These are phyloP conservation scores for Pseudocercospora musae DNA, from an alignment of 2,329 filamentous ascomycete genomes.

Conservation along the genomic window DNA sequence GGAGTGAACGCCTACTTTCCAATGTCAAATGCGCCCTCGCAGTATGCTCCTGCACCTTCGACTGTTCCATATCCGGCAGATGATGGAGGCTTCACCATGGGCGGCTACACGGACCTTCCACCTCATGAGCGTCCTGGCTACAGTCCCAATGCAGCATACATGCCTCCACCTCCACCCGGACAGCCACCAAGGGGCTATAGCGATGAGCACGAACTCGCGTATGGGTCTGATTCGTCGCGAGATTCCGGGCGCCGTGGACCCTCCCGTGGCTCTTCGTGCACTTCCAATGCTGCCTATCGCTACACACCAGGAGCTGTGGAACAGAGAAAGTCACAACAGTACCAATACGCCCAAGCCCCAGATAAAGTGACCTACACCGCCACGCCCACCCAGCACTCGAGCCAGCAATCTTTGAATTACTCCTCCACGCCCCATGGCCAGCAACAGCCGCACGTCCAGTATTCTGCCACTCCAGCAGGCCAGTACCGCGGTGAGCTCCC, in stretches of 20 bases:
- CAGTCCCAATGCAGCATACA: constrained; percentile 20
- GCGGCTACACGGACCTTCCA: constrained; percentile 44
- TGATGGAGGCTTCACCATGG: constrained; percentile 41
- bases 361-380: constrained; percentile 44
- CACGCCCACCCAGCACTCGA: constrained; percentile 27
- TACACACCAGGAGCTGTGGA: constrained; percentile 24
- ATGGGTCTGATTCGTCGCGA: constrained; percentile 25
- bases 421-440: constrained; percentile 20
- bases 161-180: constrained; percentile 11
- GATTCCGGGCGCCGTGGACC: constrained; percentile 8
- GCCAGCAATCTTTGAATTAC: constrained; percentile 8
- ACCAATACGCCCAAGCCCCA: constrained; percentile 41
- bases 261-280: constrained; percentile 21
- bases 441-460: constrained; percentile 12
- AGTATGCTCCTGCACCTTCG: constrained; percentile 18
- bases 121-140: constrained; percentile 44
- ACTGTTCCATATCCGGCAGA: constrained; percentile 29
- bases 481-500: constrained; percentile 22
- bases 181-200: constrained; percentile 7
- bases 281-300: constrained; percentile 20
- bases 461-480: constrained; percentile 16
- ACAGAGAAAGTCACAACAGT: constrained; percentile 25
- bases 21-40: constrained; percentile 6
- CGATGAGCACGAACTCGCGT: constrained; percentile 34
- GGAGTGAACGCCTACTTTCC: constrained; percentile 19